Evolutionary conservation across 1,284 basidiomycete species (phyloP).

Genomic region (Cryptococcus neoformans): DNA sequence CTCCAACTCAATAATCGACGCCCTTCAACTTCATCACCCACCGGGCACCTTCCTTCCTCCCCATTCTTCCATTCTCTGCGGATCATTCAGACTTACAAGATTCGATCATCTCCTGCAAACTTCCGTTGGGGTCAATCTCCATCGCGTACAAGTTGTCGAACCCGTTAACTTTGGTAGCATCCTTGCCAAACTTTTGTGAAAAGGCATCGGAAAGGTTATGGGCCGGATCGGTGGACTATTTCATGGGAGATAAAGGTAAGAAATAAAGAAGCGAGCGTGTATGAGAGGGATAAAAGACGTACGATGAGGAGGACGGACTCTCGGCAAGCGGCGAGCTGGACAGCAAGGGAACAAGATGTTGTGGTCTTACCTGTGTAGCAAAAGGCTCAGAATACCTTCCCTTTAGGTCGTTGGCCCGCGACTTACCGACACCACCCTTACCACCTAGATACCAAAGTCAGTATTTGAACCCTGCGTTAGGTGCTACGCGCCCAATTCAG

Average conservation of each 20-base stretch:
- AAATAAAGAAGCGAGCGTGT: background rate
- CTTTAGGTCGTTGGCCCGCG: background rate
- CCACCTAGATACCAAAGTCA: constrained; percentile 61
- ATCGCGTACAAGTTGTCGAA: constrained; percentile 97
- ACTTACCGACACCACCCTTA: constrained; percentile 88
- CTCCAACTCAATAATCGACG: background rate
- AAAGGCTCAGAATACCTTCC: too few species aligned
- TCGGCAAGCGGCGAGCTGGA: constrained; percentile 79
- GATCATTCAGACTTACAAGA: constrained; percentile 62
- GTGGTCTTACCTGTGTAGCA: constrained; percentile 79
- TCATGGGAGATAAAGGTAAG: background rate
- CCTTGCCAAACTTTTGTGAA: constrained; percentile 98
- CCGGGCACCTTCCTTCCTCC: background rate
- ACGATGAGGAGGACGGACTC: constrained; percentile 93
- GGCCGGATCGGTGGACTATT: constrained; percentile 94
- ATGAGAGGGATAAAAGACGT: constrained; percentile 42
- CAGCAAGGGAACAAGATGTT: constrained; percentile 92
- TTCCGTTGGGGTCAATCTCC: constrained; percentile 98
- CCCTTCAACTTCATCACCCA: background rate
- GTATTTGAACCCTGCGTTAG: background rate
- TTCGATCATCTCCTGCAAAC: constrained; percentile 99
- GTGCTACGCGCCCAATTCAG: background rate
- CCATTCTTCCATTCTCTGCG: background rate
- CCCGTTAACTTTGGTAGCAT: constrained; percentile 98
- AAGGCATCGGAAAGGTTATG: constrained; percentile 99